Evolutionary conservation across 495 filamentous ascomycete genomes (phyloP), one percentile per base, ranked within the genome.

Genomic region (Aspergillus diversus): DNA sequence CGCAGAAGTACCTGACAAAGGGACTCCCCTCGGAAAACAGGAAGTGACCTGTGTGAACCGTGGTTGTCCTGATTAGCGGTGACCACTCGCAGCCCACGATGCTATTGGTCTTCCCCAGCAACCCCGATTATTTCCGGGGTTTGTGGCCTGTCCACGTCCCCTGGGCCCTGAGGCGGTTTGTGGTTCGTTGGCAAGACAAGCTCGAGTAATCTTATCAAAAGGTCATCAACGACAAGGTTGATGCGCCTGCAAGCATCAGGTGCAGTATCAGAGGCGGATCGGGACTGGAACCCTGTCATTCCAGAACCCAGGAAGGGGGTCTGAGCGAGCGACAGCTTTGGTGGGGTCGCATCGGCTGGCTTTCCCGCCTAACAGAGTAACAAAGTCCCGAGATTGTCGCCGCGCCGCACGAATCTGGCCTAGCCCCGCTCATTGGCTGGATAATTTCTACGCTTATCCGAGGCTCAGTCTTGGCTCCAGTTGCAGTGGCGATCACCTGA

Each of bases 211-310:
- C 39, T 43, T 43, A 43, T 43, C 39, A 43, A 12, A 11, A 43
- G 7, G 39, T 27, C 21, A 27, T 27, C 21, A 27, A 27, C 21
- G 21, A 27, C 21, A 27, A 43, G 39, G n/a, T 43, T n/a, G n/a
- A 43, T 12, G 39, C 3, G 39, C n/a, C 39, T 43, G 39, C 7
- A 43, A 43, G 39, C 39, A 12, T 43, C 39, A 43, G 39, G 7
- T n/a, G 39, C 39, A 43, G 11, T 43, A 43, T 43, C 39, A 43
- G 11, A n/a, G 4, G n/a, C 39, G 7, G 7, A 12, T 43, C 21
- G 21, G 21, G 21, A 27, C 39, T 27, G 16, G 5, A 50, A 50
- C 47, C 47, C 47, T 50, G 47, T 50, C 47, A 50, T 50, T 50
- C 21, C 11, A 31, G 47, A 50, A 17, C 0, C 5, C 16, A 50